Percentiles rank a stretch among this genome's conserved stretches.
Evolutionary conservation across 2,329 filamentous ascomycete genomes (phyloP).

Genomic region (Neospermospora avenae): DNA sequence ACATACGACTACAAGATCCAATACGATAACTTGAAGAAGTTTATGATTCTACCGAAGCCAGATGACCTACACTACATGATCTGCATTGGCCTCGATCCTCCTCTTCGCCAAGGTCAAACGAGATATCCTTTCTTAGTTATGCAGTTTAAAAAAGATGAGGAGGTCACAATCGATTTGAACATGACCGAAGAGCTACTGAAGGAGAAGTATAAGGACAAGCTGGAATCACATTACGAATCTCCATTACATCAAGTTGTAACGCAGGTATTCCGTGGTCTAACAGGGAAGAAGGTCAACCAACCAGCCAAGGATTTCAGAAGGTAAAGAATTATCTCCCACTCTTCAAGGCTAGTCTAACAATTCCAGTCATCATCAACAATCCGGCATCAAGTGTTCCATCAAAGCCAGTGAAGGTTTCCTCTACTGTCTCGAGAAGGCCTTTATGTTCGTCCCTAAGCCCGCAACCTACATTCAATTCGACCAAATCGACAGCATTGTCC

Average conservation of each 20-base stretch:
- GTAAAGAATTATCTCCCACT: constrained; percentile 39
- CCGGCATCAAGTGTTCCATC: constrained; percentile 98
- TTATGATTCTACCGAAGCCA: constrained; percentile 97
- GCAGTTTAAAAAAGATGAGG: constrained; percentile 98
- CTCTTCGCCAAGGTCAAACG: constrained; percentile 93
- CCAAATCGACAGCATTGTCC: constrained; percentile 85
- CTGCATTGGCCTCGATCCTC: constrained; percentile 89
- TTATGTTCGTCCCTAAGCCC: constrained; percentile 98
- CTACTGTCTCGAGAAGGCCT: constrained; percentile 95
- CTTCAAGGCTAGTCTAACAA: constrained; percentile 29
- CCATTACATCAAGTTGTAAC: constrained; percentile 91
- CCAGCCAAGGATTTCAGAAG: constrained; percentile 92
- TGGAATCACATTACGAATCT: constrained; percentile 87
- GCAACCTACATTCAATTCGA: constrained; percentile 97
- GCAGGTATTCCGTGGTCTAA: constrained; percentile 90
- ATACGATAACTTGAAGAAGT: constrained; percentile 97
- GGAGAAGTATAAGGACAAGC: constrained; percentile 82
- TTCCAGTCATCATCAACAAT: constrained; percentile 78
- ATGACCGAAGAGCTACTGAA: constrained; percentile 87
- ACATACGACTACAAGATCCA: constrained; percentile 99
- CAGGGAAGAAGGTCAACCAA: constrained; percentile 90
- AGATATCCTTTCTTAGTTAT: constrained; percentile 98
- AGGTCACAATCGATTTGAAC: constrained; percentile 94
- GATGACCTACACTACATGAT: constrained; percentile 96
- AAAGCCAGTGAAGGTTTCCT: constrained; percentile 98